Conservation (phyloP, 2,329 filamentous ascomycete species). For the Aquanectria penicillioides region DNA sequence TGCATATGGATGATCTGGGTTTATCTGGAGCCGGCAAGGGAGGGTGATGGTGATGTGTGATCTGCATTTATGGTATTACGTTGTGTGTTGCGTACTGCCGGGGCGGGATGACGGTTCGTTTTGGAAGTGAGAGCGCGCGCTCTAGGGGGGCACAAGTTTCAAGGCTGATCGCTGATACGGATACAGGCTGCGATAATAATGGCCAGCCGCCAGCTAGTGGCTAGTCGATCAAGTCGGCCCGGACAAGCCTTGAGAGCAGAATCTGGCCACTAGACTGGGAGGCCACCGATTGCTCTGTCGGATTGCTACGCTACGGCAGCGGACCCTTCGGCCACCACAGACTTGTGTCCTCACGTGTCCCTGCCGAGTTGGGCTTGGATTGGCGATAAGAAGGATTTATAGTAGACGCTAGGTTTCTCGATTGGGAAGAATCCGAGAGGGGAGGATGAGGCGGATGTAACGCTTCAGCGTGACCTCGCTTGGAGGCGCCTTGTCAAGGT, state of each 20-base stretch:
- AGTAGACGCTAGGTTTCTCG: slow-evolving; percentile 12
- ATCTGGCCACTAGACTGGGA: not conserved
- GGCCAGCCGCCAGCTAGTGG: no score
- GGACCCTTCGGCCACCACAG: no score
- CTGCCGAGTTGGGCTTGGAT: not conserved
- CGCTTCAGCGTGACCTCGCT: slow-evolving; percentile 13
- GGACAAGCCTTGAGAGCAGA: no score
- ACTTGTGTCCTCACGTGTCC: slow-evolving; percentile 9
- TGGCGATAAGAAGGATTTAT: slow-evolving; percentile 18
- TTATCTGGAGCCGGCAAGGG: not conserved
- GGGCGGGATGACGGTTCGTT: not conserved
- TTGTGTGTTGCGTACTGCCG: slow-evolving; percentile 13
- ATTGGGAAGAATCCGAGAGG: slow-evolving; percentile 16
- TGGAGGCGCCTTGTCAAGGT: not conserved
- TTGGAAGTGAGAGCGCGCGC: not conserved
- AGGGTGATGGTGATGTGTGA: slow-evolving; percentile 8
- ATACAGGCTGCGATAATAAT: no score
- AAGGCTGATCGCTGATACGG: slow-evolving; percentile 1
- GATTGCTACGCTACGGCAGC: no score
- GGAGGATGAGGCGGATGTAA: slow-evolving; percentile 18
- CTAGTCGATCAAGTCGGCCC: no score
- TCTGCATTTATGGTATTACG: slow-evolving; percentile 10
- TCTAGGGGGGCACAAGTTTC: not conserved
- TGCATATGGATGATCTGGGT: slow-evolving; percentile 4
- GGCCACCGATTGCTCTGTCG: slow-evolving; percentile 2